These are phyloP conservation scores for Candida stauntonica DNA, from an alignment of 805 yeast genomes.

Conservation along the genomic window DNA sequence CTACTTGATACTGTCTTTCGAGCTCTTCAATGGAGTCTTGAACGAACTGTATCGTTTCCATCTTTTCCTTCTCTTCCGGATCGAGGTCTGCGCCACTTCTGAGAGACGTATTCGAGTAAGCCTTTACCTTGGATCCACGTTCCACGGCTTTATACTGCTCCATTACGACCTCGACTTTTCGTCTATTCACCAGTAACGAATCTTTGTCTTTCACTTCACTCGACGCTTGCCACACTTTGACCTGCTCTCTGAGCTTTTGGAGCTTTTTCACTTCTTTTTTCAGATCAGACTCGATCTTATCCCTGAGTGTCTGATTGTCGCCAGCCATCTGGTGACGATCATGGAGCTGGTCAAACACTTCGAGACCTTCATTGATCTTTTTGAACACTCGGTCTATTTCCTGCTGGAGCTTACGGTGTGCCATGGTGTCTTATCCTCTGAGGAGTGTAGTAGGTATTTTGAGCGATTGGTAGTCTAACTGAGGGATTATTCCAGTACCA, in stretches of 20 bases:
- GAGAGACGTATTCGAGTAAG: slow-evolving; percentile 87
- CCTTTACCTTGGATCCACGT: slow-evolving; percentile 87
- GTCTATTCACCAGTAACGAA: slow-evolving; percentile 68
- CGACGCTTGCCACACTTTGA: slow-evolving; percentile 89
- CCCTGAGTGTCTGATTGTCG: slow-evolving; percentile 81
- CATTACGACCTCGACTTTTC: slow-evolving; percentile 74
- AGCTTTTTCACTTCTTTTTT: slow-evolving; percentile 93
- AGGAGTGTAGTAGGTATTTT: too few species aligned
- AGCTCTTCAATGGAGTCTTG: slow-evolving; percentile 73
- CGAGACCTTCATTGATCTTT: slow-evolving; percentile 87
- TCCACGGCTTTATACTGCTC: slow-evolving; percentile 94
- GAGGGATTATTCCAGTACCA: too few species aligned
- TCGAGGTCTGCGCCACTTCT: slow-evolving; percentile 50
- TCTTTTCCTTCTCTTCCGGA: slow-evolving; percentile 76
- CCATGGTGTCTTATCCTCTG: slow-evolving; percentile 14
- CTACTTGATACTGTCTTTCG: slow-evolving; percentile 68
- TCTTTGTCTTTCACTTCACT: slow-evolving; percentile 88
- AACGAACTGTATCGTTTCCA: slow-evolving; percentile 66
- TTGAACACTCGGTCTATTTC: slow-evolving; percentile 90
- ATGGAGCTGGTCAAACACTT: slow-evolving; percentile 76
- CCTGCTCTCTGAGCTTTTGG: slow-evolving; percentile 90
- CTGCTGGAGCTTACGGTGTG: slow-evolving; percentile 28
- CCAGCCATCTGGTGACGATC: slow-evolving; percentile 72
- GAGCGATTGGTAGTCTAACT: too few species aligned
- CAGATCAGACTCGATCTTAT: slow-evolving; percentile 84